Evolutionary conservation across 202 grass and related monocot genomes (phyloP), one percentile per base, ranked within the genome.

Genomic region (Digitaria exilis): DNA sequence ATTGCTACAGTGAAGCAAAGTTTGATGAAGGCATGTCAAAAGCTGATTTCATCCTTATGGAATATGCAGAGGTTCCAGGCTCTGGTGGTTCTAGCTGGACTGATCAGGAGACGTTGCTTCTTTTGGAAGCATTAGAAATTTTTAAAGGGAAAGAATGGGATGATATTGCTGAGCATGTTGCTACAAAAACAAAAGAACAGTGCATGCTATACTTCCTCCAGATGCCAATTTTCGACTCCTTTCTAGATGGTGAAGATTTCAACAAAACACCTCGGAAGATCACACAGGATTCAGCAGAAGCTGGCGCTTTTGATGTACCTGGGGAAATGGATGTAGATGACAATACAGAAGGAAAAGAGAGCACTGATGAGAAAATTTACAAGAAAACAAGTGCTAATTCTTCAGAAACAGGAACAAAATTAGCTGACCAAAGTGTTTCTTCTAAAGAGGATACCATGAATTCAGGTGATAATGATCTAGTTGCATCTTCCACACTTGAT

Each of bases 101-200:
- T 87, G 90, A 93, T 43, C 81, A 97, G 34, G 94, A 97, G 58
- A 93, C 88, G 17, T 67, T 93, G 70, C 81, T 97, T 80, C 90
- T 93, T 88, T 77, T 97, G 22, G 94, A 97, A 89, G 94, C 88
- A 30, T 83, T 93, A 77, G 88, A 97, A 90, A 81, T 91, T 80
- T 97, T 93, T 74, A 49, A 67, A 14, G 91, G 73, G 6, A 91
- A 54, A 39, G 0, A 91, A 75, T 97, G 94, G 94, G 84, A 56
- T 89, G 94, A 93, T 65, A 91, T 93, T 73, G 94, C 94, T 66
- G 94, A 93, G 61, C 90, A 97, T 81, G 94, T 97, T 69, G 94
- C 88, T 77, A 97, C 94, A 42, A 97, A 97, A 87, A 87, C 78
- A 45, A 97, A 97, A 88, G 84, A 79, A 48, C 91, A 97, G 30